These are phyloP conservation scores for Raffaelea arxii DNA, from an alignment of 2,329 filamentous ascomycete genomes.

Conservation along the genomic window DNA sequence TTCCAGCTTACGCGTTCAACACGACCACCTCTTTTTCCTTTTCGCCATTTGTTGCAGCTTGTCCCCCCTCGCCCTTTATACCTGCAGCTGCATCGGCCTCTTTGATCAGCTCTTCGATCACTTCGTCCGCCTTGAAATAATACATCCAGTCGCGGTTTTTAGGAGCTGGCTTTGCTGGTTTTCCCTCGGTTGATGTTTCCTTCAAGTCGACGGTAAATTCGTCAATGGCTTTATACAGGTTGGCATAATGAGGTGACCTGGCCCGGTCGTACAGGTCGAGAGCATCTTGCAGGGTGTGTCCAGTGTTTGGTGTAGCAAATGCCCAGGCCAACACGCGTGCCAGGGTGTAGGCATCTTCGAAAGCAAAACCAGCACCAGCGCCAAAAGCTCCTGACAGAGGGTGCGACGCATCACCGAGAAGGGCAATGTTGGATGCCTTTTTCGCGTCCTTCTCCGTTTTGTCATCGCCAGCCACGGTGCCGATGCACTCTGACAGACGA, in stretches of 20 bases:
- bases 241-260: conserved; percentile 12
- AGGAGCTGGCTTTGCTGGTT: not conserved
- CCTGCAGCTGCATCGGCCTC: too few relatives aligned
- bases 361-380: conserved; percentile 12
- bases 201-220: not conserved
- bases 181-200: not conserved
- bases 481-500: conserved; percentile 18
- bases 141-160: conserved; percentile 9
- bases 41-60: too few relatives aligned
- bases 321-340: conserved; percentile 10
- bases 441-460: conserved; percentile 23
- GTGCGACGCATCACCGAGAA: conserved; percentile 41
- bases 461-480: not conserved
- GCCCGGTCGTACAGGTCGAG: conserved; percentile 9
- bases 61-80: too few relatives aligned
- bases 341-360: conserved; percentile 13
- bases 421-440: conserved; percentile 22
- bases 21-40: too few relatives aligned
- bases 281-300: conserved; percentile 1
- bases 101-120: conserved; percentile 6
- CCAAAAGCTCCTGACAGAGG: conserved; percentile 23
- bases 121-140: conserved; percentile 7
- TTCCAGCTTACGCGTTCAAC: too few relatives aligned
- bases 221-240: conserved; percentile 11
- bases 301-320: too few relatives aligned